Evolutionary conservation across 1,284 basidiomycete species (phyloP), one percentile per base, ranked within the genome.

Genomic region (Ganoderma leucocontextum): DNA sequence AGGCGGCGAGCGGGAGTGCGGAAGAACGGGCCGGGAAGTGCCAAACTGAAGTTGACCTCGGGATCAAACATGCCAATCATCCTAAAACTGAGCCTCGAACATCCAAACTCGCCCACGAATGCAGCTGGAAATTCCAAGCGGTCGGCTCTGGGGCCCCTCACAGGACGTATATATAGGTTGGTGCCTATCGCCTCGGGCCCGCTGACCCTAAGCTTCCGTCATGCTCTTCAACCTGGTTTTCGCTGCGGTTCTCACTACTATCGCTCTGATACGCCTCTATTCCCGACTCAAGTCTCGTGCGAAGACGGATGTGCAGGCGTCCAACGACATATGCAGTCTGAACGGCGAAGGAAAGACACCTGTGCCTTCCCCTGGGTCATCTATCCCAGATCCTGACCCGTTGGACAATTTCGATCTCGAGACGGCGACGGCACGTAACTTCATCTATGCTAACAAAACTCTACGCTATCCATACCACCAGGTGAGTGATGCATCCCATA

Each of bases 371-470:
- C 44, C n/a, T 4, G 57, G 38, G 36, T 38, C 38, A 12, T 59
- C 57, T 7, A 35, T 59, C 22, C 38, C 57, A 2, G 35, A 80
- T 59, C 81, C 81, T 0, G 77, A 80, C 38, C 79, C 81, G 12
- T 68, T 78, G 65, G 57, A 65, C 22, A 73, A 77, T 17, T 79
- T 80, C 58, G 77, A 77, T 62, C 66, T 74, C 25, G 70, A 71
- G 55, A 78, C 73, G 4, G 79, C 80, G 38, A 77, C 76, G 8
- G 76, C 76, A 12, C 73, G 80, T 25, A 79, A 81, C 70, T 80
- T 80, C 71, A 68, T 82, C 41, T 81, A 82, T 69, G 80, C 76
- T 13, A 82, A 82, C 73, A 80, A 80, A 69, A 77, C 78, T 0
- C 71, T 81, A 55, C 75, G 80, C 36, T 78, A 77, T 67, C 80